These are phyloP conservation scores for Centella asiatica DNA, from an alignment of 129 eudicot species.

Conservation along the genomic window DNA sequence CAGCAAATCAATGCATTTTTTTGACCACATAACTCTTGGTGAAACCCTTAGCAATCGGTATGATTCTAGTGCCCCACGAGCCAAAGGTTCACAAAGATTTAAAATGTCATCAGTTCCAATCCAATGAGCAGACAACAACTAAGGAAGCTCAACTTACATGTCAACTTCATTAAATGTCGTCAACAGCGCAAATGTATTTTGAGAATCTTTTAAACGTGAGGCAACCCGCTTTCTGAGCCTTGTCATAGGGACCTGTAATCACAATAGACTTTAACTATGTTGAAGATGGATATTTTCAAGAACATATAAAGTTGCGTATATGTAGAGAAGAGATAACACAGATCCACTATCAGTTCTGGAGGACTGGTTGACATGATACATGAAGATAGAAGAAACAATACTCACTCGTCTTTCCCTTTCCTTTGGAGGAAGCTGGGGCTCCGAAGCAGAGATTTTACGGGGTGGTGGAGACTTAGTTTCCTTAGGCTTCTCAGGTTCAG, in stretches of 20 bases:
- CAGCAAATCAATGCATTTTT: no score
- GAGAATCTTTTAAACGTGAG: conserved; percentile 90
- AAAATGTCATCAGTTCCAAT: no score
- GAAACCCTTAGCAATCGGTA: no score
- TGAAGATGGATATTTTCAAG: not conserved
- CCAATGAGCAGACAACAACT: not conserved
- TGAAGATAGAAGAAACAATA: conserved; percentile 1
- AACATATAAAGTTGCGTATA: not conserved
- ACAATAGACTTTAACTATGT: conserved; percentile 8
- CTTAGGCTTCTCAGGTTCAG: conserved; percentile 48
- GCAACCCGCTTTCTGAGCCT: conserved; percentile 96
- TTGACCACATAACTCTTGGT: no score
- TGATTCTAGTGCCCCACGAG: no score
- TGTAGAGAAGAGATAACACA: not conserved
- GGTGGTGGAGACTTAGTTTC: conserved; percentile 43
- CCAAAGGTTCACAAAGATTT: no score
- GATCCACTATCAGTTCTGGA: not conserved
- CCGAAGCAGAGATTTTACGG: conserved; percentile 50
- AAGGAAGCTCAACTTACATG: conserved; percentile 41
- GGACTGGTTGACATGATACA: conserved; percentile 6
- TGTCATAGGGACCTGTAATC: conserved; percentile 85
- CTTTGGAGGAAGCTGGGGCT: conserved; percentile 83
- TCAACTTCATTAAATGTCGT: conserved; percentile 98
- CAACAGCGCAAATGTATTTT: conserved; percentile 93
- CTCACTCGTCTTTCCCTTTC: conserved; percentile 95